phyloP scores from a whole-genome alignment of 495 filamentous ascomycete species.

The Lophiotrema nucula region DNA sequence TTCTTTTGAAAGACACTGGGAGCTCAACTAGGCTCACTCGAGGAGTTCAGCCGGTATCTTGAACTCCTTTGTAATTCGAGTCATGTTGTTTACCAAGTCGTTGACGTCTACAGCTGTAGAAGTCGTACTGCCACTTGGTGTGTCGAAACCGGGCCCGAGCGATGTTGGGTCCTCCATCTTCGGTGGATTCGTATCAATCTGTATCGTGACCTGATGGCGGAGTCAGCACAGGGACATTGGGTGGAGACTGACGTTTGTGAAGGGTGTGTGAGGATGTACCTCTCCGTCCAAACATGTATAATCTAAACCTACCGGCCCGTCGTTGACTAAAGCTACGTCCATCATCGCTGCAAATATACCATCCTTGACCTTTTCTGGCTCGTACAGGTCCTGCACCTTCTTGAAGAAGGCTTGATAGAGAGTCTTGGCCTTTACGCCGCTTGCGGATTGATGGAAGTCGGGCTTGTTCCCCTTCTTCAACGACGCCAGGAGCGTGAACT shows the following conservation, averaged over 20 bases:
- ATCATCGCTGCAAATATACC: constrained; percentile 99
- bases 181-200: constrained; percentile 61
- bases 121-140: constrained; percentile 12
- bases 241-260: neutral
- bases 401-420: constrained; percentile 80
- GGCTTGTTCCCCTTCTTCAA: constrained; percentile 95
- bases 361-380: constrained; percentile 77
- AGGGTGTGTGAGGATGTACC: constrained; percentile 47
- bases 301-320: constrained; percentile 83
- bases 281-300: constrained; percentile 63
- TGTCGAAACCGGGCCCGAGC: constrained; percentile 15
- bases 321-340: constrained; percentile 91
- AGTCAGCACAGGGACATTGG: too few relatives aligned
- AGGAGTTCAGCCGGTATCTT: constrained; percentile 35
- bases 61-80: constrained; percentile 35
- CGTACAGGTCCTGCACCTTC: constrained; percentile 72
- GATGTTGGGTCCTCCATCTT: constrained; percentile 48
- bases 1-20: too few relatives aligned
- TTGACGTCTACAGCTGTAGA: constrained; percentile 24
- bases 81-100: constrained; percentile 35
- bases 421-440: constrained; percentile 68
- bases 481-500: constrained; percentile 90
- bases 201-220: constrained; percentile 58
- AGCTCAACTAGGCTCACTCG: too few relatives aligned
- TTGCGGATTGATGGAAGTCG: constrained; percentile 87